Percentiles rank a stretch among this genome's conserved stretches.
These are phyloP conservation scores for Batkoa obscura DNA, from an alignment of 371 early-diverging fungal genomes.

Conservation along the genomic window DNA sequence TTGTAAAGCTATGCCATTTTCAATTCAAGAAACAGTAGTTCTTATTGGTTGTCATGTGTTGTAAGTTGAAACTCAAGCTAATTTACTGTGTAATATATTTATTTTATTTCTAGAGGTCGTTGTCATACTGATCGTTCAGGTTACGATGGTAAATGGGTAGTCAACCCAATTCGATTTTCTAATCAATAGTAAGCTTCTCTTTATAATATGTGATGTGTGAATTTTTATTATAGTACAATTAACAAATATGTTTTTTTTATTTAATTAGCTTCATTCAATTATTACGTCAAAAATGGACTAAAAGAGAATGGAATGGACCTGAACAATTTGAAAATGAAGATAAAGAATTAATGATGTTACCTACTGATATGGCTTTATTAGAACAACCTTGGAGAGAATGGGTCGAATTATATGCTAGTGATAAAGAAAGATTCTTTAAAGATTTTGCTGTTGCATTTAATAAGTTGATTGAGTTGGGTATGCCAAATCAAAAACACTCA, in stretches of 20 bases:
- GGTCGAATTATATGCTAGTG: slow-evolving; percentile 67
- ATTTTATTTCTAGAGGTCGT: slow-evolving; percentile 28
- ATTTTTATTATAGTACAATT: neutral
- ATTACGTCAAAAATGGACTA: slow-evolving; percentile 56
- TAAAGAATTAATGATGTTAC: slow-evolving; percentile 57
- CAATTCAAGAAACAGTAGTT: slow-evolving; percentile 88
- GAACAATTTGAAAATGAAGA: slow-evolving; percentile 69
- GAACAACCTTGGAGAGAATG: slow-evolving; percentile 52
- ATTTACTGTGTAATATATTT: too few species aligned
- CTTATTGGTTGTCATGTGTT: slow-evolving; percentile 78
- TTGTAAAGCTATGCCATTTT: slow-evolving; percentile 77
- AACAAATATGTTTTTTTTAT: slow-evolving; percentile 7
- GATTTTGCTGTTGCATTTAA: slow-evolving; percentile 74
- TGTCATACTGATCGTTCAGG: slow-evolving; percentile 83
- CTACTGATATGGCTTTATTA: slow-evolving; percentile 48
- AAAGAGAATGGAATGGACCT: slow-evolving; percentile 60
- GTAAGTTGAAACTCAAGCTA: neutral
- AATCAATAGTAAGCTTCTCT: slow-evolving; percentile 28
- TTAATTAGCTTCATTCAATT: slow-evolving; percentile 36
- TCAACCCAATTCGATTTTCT: slow-evolving; percentile 1
- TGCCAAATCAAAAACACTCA: neutral
- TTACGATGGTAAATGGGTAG: slow-evolving; percentile 23
- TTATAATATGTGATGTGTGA: slow-evolving; percentile 13
- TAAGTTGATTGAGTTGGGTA: slow-evolving; percentile 75
- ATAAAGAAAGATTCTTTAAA: slow-evolving; percentile 51